Evolutionary conservation across 2,329 filamentous ascomycete species (phyloP).

Genomic region (Alternaria longipes): DNA sequence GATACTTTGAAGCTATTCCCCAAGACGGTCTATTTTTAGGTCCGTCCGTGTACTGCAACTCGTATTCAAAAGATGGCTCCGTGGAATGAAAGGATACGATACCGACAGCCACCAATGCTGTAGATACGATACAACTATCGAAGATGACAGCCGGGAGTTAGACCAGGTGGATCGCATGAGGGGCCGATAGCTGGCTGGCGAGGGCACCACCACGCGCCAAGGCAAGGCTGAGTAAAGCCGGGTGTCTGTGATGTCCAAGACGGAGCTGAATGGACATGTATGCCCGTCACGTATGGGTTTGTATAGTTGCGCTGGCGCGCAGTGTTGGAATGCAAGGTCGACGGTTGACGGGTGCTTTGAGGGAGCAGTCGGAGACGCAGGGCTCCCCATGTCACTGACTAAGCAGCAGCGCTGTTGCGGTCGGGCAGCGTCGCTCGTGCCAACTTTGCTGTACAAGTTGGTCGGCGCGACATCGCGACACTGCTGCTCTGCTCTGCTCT

Average conservation of each 20-base stretch:
- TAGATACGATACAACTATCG: slow-evolving; percentile 13
- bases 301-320: neutral
- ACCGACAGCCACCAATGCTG: slow-evolving; percentile 17
- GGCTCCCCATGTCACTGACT: slow-evolving; percentile 15
- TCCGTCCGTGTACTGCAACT: slow-evolving; percentile 3
- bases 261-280: neutral
- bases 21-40: slow-evolving; percentile 26
- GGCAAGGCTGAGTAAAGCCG: neutral
- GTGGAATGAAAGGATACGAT: slow-evolving; percentile 5
- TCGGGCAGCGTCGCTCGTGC: slow-evolving; percentile 26
- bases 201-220: neutral
- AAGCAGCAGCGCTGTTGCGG: slow-evolving; percentile 19
- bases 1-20: slow-evolving; percentile 1
- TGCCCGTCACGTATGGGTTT: neutral
- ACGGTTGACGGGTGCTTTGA: slow-evolving; percentile 1
- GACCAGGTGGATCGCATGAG: neutral
- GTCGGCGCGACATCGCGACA: slow-evolving; percentile 29
- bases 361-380: neutral
- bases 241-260: neutral
- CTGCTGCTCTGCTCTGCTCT: slow-evolving; percentile 22
- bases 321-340: neutral
- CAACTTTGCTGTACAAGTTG: slow-evolving; percentile 19
- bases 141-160: neutral
- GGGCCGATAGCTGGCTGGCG: slow-evolving; percentile 1
- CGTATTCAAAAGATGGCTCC: slow-evolving; percentile 10